Conservation (phyloP, 169 alveolate species). For the Plasmodium coatneyi region DNA sequence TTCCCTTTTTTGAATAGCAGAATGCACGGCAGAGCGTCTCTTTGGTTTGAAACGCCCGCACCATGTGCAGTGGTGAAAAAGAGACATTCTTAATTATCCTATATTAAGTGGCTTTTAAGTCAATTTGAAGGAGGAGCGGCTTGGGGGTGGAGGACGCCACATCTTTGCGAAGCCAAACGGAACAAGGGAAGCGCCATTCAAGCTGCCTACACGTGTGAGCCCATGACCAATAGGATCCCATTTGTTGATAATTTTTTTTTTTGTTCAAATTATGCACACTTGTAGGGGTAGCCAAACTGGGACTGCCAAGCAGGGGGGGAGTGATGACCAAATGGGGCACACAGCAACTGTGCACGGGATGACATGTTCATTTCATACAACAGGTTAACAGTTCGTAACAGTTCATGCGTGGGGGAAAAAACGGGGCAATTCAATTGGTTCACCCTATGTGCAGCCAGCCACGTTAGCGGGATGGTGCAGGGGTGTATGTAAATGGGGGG, state of each 20-base stretch:
- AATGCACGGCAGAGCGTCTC: not conserved
- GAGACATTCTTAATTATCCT: not conserved
- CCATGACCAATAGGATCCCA: not conserved
- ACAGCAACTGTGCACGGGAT: not conserved
- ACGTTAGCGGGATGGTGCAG: not conserved
- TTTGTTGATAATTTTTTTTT: not conserved
- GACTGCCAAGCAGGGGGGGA: not conserved
- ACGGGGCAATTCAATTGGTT: not conserved
- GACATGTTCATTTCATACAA: not conserved
- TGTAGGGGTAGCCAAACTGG: not conserved
- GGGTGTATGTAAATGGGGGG: not conserved
- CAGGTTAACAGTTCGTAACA: not conserved
- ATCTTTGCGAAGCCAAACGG: not conserved
- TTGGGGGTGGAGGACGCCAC: not conserved
- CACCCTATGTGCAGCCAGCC: not conserved
- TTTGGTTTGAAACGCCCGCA: not conserved
- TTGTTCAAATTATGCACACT: not conserved
- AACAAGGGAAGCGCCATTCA: not conserved
- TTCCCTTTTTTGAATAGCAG: not conserved
- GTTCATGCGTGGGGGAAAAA: not conserved
- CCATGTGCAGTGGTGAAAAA: not conserved
- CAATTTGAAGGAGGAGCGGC: not conserved
- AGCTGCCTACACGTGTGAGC: not conserved
- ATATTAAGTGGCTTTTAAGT: not conserved
- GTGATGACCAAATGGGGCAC: not conserved